These are phyloP conservation scores for Mangifera indica DNA, from an alignment of 345 rosid species.

Conservation along the genomic window DNA sequence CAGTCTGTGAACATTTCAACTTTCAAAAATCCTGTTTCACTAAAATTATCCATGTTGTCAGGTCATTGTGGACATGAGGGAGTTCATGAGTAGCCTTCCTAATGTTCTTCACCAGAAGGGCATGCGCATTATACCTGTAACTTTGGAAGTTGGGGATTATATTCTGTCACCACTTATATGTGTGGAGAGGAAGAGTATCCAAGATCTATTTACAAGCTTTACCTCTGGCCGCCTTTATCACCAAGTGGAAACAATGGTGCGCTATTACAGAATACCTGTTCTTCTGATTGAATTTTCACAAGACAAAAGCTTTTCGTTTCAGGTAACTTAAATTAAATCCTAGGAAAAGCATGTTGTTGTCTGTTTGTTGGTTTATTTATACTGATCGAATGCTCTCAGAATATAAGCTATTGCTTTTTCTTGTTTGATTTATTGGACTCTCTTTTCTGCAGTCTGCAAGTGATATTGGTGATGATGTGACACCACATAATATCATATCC, in stretches of 20 bases:
- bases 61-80: constrained; percentile 98
- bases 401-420: not conserved
- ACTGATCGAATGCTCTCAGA: not conserved
- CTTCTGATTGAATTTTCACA: constrained; percentile 96
- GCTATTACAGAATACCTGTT: constrained; percentile 91
- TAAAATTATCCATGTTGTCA: constrained; percentile 24
- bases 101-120: constrained; percentile 98
- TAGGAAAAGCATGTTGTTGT: not conserved
- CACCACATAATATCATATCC: constrained; percentile 86
- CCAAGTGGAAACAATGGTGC: constrained; percentile 90
- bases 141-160: constrained; percentile 94
- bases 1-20: constrained; percentile 13
- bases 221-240: constrained; percentile 89
- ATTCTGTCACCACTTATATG: constrained; percentile 83
- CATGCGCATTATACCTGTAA: constrained; percentile 85
- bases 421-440: constrained; percentile 14
- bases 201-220: constrained; percentile 93
- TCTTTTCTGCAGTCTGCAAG: constrained; percentile 67
- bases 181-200: constrained; percentile 93
- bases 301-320: constrained; percentile 98
- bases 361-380: not conserved
- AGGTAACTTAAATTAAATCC: constrained; percentile 43
- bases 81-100: constrained; percentile 99
- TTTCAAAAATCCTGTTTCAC: constrained; percentile 2
- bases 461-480: constrained; percentile 94